Percentiles rank a stretch among this genome's conserved stretches.
Evolutionary conservation across 1,284 basidiomycete genomes (phyloP).

Genomic region (Fomitopsis pinicola): DNA sequence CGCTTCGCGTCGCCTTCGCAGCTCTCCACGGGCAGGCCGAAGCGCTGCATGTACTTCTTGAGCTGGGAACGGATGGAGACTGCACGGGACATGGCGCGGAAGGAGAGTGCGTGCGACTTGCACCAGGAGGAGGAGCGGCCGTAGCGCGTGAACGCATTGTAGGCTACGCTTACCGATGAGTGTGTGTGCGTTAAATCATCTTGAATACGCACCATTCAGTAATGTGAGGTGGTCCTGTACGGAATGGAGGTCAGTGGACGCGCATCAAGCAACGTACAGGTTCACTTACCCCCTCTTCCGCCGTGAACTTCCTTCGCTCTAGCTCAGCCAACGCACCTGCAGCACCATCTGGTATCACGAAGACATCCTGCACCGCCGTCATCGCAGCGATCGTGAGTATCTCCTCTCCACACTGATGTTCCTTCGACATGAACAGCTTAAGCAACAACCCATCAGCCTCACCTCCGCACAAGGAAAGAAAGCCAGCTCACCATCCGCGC

Average conservation of each 20-base stretch:
- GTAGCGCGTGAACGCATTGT: slow-evolving; percentile 86
- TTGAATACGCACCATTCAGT: slow-evolving; percentile 64
- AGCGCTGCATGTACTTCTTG: slow-evolving; percentile 88
- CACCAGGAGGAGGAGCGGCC: slow-evolving; percentile 89
- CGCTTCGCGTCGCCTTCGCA: slow-evolving; percentile 82
- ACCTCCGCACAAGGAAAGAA: slow-evolving; percentile 18
- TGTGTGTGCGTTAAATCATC: not conserved
- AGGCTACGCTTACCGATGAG: slow-evolving; percentile 47
- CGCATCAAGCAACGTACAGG: not conserved
- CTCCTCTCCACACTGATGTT: slow-evolving; percentile 87
- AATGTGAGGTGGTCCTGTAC: slow-evolving; percentile 87
- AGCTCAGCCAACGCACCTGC: slow-evolving; percentile 83
- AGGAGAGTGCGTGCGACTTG: slow-evolving; percentile 87
- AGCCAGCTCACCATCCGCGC: slow-evolving; percentile 62
- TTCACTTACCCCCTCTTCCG: slow-evolving; percentile 84
- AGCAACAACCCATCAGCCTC: not conserved
- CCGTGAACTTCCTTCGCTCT: slow-evolving; percentile 91
- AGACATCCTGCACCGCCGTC: slow-evolving; percentile 87
- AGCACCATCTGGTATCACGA: slow-evolving; percentile 83
- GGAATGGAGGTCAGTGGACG: not conserved
- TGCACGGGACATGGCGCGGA: slow-evolving; percentile 88
- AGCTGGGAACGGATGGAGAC: slow-evolving; percentile 91
- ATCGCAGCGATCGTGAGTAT: slow-evolving; percentile 95
- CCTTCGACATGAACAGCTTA: slow-evolving; percentile 82
- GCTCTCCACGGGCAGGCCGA: slow-evolving; percentile 72